A percentile compares a stretch with the other conserved stretches of the same genome.
phyloP scores from a whole-genome alignment of 441 rosid species.

The Macaranga tanarius region DNA sequence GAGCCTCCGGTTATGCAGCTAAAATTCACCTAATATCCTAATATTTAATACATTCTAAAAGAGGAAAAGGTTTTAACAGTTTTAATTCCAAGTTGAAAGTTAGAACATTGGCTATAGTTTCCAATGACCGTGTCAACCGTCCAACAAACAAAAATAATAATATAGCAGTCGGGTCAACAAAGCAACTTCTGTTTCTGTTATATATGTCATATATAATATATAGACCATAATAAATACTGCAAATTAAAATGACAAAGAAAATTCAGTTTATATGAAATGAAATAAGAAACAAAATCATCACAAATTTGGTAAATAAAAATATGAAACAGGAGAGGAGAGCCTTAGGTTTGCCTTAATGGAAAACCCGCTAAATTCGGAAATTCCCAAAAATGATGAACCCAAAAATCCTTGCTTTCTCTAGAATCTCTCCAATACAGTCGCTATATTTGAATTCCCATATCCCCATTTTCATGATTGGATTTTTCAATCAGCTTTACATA shows the following conservation, averaged over 20 bases:
- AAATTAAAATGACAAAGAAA: too few species aligned
- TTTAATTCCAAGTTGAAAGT: neutral
- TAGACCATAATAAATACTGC: too few species aligned
- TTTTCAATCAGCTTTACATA: too few species aligned
- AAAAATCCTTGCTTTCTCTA: neutral
- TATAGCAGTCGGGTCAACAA: neutral
- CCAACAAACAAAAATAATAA: neutral
- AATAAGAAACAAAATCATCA: neutral
- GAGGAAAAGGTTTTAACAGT: neutral
- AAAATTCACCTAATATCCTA: too few species aligned
- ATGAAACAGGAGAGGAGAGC: neutral
- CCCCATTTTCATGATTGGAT: too few species aligned
- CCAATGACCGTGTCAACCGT: neutral
- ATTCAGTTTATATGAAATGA: too few species aligned
- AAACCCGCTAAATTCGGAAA: slow-evolving; percentile 42
- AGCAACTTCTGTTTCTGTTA: too few species aligned
- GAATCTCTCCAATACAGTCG: neutral
- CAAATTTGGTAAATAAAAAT: neutral
- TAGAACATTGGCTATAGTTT: neutral
- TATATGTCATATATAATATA: too few species aligned
- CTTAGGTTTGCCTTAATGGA: slow-evolving; percentile 9
- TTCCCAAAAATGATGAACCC: slow-evolving; percentile 1
- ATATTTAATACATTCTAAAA: too few species aligned
- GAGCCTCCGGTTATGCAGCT: too few species aligned
- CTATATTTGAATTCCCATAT: too few species aligned